A percentile compares a stretch with the other conserved stretches of the same genome.
Conservation (phyloP, 768 basidiomycete genomes). For the Infundibulicybe gibba region DNA sequence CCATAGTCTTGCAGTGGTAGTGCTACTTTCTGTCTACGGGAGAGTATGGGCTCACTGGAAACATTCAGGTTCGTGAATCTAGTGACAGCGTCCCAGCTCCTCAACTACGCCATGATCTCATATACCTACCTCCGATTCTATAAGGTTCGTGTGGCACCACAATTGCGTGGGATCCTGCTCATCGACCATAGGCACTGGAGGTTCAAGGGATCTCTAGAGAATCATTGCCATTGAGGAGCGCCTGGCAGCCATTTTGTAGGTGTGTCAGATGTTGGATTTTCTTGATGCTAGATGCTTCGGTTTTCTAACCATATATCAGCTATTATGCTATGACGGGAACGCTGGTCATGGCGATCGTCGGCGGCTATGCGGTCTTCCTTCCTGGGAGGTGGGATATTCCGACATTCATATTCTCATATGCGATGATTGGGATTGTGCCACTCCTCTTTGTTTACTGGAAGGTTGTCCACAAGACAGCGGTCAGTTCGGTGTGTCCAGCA, state of each 20-base stretch:
- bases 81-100: slow-evolving; percentile 42
- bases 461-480: slow-evolving; percentile 34
- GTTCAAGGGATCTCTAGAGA: slow-evolving; percentile 42
- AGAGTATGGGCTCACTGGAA: too few relatives aligned
- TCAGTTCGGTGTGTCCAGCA: slow-evolving; percentile 10
- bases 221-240: slow-evolving; percentile 37
- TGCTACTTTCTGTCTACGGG: background rate
- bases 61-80: slow-evolving; percentile 42
- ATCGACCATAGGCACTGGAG: slow-evolving; percentile 32
- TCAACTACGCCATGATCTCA: slow-evolving; percentile 45
- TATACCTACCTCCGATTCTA: slow-evolving; percentile 48
- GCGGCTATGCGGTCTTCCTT: slow-evolving; percentile 49
- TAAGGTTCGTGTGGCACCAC: slow-evolving; percentile 22
- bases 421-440: slow-evolving; percentile 40
- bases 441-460: slow-evolving; percentile 44
- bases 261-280: slow-evolving; percentile 11
- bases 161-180: background rate
- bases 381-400: slow-evolving; percentile 45
- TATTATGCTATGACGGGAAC: slow-evolving; percentile 44
- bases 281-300: background rate
- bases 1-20: slow-evolving; percentile 46
- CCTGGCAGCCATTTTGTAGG: slow-evolving; percentile 52
- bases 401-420: slow-evolving; percentile 47
- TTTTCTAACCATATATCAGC: slow-evolving; percentile 14
- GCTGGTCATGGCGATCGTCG: slow-evolving; percentile 41